Evolutionary conservation across 2,329 filamentous ascomycete genomes (phyloP).

Genomic region (Cordyceps cateniannulata): DNA sequence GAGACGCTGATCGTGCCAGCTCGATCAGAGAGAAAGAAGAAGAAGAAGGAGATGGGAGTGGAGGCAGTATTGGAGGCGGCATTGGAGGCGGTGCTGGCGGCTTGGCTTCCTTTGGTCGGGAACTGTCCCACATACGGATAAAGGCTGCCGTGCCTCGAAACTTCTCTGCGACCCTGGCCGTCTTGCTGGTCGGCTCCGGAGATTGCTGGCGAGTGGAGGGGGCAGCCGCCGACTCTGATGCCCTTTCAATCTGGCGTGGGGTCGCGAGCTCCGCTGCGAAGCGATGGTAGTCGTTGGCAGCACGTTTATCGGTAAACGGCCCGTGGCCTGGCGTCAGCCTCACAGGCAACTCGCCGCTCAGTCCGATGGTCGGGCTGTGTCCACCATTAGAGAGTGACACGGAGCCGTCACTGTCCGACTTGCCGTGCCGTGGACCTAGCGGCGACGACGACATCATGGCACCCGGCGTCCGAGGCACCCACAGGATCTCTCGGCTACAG

Average conservation of each 20-base stretch:
- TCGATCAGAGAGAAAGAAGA: not conserved
- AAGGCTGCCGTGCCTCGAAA: slow-evolving; percentile 5
- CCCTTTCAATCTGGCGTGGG: not conserved
- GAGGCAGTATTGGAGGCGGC: not conserved
- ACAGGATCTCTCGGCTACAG: not conserved
- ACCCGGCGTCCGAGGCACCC: not conserved
- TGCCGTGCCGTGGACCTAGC: not conserved
- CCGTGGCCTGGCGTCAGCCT: slow-evolving; percentile 18
- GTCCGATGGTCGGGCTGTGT: not conserved
- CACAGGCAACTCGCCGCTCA: not conserved
- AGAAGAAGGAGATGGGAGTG: not conserved
- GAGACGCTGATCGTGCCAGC: not conserved
- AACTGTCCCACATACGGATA: slow-evolving; percentile 3
- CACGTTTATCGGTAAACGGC: slow-evolving; percentile 25
- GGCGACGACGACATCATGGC: not conserved
- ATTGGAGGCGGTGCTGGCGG: not conserved
- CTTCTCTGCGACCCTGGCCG: not conserved
- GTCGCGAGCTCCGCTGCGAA: slow-evolving; percentile 27
- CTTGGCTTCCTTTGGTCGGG: not conserved
- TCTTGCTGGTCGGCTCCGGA: not conserved
- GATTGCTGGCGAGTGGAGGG: not conserved
- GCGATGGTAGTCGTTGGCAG: slow-evolving; percentile 29
- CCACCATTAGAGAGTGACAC: not conserved
- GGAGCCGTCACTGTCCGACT: not conserved
- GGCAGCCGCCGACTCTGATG: not conserved